Evolutionary conservation across 2,329 filamentous ascomycete species (phyloP).

Genomic region (Diaporthe sp.): DNA sequence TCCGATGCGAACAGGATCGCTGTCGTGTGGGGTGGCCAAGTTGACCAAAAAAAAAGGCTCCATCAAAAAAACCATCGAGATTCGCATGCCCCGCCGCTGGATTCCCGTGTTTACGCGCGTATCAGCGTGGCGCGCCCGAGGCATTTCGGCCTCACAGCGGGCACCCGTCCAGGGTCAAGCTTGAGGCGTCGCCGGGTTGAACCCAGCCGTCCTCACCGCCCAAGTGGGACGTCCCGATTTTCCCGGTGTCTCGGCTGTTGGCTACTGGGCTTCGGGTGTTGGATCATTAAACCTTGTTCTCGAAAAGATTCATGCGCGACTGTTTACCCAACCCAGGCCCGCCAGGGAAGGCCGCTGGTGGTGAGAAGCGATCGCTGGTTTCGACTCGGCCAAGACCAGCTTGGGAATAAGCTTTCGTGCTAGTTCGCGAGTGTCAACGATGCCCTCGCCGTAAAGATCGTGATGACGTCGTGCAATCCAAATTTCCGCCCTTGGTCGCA

Average conservation of each 20-base stretch:
- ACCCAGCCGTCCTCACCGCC: conserved; percentile 39
- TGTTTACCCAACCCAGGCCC: conserved; percentile 18
- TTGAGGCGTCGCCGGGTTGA: conserved; percentile 23
- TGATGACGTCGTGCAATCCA: conserved; percentile 22
- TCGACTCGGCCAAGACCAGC: conserved; percentile 21
- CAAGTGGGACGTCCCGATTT: conserved; percentile 24
- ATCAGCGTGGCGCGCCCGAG: background rate
- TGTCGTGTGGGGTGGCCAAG: conserved; percentile 2
- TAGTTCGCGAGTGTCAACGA: conserved; percentile 14
- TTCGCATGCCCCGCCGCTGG: background rate
- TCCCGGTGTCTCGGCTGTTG: conserved; percentile 32
- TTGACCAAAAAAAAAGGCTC: background rate
- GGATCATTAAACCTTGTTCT: conserved; percentile 28
- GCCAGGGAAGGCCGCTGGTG: background rate
- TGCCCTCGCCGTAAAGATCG: background rate
- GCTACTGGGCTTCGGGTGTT: conserved; percentile 26
- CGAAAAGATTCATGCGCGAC: conserved; percentile 10
- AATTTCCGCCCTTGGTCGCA: conserved; percentile 9
- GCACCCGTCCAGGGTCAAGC: background rate
- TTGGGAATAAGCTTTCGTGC: conserved; percentile 15
- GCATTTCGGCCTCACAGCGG: conserved; percentile 7
- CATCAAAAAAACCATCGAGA: background rate
- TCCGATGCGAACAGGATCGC: conserved; percentile 6
- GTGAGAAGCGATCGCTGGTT: conserved; percentile 11
- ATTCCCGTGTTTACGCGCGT: conserved; percentile 21